A percentile compares a stretch with the other conserved stretches of the same genome.
phyloP scores from a whole-genome alignment of 306 rosid genomes.

The Malus asiatica region DNA sequence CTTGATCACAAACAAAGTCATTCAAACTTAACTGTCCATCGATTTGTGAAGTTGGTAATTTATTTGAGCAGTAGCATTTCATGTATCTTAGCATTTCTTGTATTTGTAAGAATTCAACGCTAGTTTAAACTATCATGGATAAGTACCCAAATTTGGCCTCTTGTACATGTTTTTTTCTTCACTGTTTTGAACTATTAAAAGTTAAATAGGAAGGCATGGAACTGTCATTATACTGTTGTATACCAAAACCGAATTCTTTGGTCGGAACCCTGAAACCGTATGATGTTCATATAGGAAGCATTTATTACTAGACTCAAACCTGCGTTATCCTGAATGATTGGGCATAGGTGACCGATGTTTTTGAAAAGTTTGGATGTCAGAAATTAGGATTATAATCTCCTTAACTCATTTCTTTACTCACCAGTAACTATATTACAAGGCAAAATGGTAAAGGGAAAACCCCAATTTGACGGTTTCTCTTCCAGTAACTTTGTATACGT shows the following conservation, averaged over 20 bases:
- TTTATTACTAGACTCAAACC: too few species aligned
- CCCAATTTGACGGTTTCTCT: too few species aligned
- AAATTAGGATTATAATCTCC: neutral
- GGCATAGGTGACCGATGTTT: neutral
- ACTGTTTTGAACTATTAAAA: too few species aligned
- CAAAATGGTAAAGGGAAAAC: neutral
- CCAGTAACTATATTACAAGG: neutral
- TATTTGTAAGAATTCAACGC: neutral
- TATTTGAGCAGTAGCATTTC: constrained; percentile 8
- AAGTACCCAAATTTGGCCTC: neutral
- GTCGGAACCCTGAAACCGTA: neutral
- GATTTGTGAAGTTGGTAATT: constrained; percentile 12
- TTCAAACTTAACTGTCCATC: constrained; percentile 9
- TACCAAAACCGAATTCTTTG: neutral
- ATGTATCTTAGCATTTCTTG: neutral
- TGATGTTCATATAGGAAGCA: too few species aligned
- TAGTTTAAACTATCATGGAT: neutral
- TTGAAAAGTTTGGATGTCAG: neutral
- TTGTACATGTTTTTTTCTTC: neutral
- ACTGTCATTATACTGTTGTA: neutral
- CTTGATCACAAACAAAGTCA: neutral
- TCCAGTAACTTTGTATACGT: accelerated
- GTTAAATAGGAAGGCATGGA: neutral
- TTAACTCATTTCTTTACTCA: neutral
- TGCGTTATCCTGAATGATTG: too few species aligned